Percentiles rank a stretch among this genome's conserved stretches.
phyloP scores from a whole-genome alignment of 192 early-diverging fungal genomes.

The Coemansia sp. region DNA sequence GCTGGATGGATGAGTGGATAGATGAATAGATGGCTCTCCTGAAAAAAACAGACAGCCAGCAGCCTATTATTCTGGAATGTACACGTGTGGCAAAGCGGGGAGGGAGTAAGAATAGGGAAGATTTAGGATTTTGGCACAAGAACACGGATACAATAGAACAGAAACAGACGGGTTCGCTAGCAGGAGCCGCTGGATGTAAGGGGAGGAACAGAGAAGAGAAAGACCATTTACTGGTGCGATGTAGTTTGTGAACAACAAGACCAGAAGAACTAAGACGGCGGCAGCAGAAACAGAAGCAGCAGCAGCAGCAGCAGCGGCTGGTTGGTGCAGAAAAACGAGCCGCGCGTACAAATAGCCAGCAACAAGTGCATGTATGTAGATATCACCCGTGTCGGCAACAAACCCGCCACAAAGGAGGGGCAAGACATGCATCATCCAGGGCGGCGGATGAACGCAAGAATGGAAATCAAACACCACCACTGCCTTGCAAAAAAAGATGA shows the following conservation, averaged over 20 bases:
- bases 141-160: background rate
- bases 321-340: background rate
- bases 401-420: conserved; percentile 9
- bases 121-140: background rate
- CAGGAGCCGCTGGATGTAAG: conserved; percentile 9
- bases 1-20: background rate
- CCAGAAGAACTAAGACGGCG: too few relatives aligned
- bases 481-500: conserved; percentile 2
- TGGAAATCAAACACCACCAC: conserved; percentile 12
- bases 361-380: conserved; percentile 22
- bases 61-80: background rate
- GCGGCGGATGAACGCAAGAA: conserved; percentile 16
- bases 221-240: background rate
- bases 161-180: background rate
- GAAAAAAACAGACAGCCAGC: background rate
- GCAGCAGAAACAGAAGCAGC: too few relatives aligned
- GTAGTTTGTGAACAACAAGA: background rate
- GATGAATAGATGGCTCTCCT: too few relatives aligned
- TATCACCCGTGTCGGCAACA: conserved; percentile 20
- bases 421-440: conserved; percentile 21
- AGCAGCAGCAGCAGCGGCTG: background rate
- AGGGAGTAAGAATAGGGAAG: background rate
- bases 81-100: background rate
- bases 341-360: conserved; percentile 19
- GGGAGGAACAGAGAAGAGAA: conserved; percentile 2